phyloP scores from a whole-genome alignment of 2,329 filamentous ascomycete genomes.

The Beauveria rudraprayagi region DNA sequence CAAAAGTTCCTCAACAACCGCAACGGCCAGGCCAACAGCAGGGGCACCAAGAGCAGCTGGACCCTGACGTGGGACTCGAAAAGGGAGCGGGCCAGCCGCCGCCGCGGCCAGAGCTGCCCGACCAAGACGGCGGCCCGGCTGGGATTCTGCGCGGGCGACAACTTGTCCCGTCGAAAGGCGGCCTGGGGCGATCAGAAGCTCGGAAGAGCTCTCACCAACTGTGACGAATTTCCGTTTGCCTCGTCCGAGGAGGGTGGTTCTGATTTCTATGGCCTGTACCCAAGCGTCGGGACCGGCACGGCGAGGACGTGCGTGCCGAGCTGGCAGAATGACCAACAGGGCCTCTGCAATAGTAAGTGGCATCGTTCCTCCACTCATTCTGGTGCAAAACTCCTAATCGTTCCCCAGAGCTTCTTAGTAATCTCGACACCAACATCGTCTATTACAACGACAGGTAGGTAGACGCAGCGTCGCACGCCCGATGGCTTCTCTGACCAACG shows the following conservation, averaged over 20 bases:
- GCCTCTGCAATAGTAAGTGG: neutral
- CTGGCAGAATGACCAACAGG: neutral
- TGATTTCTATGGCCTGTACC: neutral
- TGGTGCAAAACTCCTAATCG: neutral
- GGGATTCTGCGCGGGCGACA: neutral
- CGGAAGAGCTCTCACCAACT: neutral
- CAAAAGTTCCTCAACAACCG: neutral
- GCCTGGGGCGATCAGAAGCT: neutral
- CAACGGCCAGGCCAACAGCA: neutral
- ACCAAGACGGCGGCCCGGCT: neutral
- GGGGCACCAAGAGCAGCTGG: neutral
- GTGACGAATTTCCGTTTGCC: neutral
- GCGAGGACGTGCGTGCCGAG: neutral
- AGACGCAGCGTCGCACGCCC: neutral
- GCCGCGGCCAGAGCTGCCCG: neutral
- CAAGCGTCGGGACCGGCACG: neutral
- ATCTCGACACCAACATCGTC: neutral
- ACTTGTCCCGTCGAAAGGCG: neutral
- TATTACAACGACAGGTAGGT: neutral
- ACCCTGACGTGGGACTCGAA: neutral
- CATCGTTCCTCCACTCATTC: neutral
- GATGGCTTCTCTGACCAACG: neutral
- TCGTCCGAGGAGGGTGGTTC: neutral
- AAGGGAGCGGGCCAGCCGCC: neutral
- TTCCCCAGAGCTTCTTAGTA: neutral